phyloP scores from a whole-genome alignment of 352 stramenopile species.

The Globisporangium barbulae region DNA sequence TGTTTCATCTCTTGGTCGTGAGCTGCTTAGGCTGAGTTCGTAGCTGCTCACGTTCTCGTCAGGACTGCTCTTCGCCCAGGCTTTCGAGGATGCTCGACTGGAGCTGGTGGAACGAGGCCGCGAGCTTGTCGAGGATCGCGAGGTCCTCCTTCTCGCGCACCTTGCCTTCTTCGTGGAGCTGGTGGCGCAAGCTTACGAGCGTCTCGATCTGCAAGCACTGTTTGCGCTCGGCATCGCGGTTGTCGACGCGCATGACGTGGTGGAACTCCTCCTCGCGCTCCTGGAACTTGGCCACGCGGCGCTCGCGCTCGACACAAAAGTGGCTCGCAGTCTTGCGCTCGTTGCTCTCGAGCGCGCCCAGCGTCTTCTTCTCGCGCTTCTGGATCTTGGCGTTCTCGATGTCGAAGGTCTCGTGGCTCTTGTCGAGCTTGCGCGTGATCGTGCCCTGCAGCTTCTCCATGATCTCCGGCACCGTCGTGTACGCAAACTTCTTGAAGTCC shows the following conservation, averaged over 20 bases:
- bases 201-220: constrained; percentile 43
- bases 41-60: constrained; percentile 8
- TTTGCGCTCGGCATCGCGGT: constrained; percentile 46
- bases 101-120: constrained; percentile 67
- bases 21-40: not conserved
- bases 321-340: constrained; percentile 50
- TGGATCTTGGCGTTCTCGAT: constrained; percentile 92
- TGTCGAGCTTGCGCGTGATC: constrained; percentile 87
- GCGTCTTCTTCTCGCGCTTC: constrained; percentile 89
- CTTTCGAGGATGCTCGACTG: constrained; percentile 82
- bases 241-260: constrained; percentile 66
- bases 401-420: constrained; percentile 90
- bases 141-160: constrained; percentile 71
- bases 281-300: constrained; percentile 48
- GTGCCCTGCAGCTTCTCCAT: constrained; percentile 86
- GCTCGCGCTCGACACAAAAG: constrained; percentile 74
- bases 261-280: constrained; percentile 63
- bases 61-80: constrained; percentile 46
- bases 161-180: constrained; percentile 46
- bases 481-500: constrained; percentile 65
- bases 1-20: too few relatives aligned
- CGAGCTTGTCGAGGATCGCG: constrained; percentile 78
- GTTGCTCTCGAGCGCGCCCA: constrained; percentile 58
- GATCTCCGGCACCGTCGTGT: constrained; percentile 83
- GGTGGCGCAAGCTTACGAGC: constrained; percentile 44